Evolutionary conservation across 78 protist genomes (phyloP), one percentile per base, ranked within the genome.

Genomic region (Planoprotostelium fungivorum): DNA sequence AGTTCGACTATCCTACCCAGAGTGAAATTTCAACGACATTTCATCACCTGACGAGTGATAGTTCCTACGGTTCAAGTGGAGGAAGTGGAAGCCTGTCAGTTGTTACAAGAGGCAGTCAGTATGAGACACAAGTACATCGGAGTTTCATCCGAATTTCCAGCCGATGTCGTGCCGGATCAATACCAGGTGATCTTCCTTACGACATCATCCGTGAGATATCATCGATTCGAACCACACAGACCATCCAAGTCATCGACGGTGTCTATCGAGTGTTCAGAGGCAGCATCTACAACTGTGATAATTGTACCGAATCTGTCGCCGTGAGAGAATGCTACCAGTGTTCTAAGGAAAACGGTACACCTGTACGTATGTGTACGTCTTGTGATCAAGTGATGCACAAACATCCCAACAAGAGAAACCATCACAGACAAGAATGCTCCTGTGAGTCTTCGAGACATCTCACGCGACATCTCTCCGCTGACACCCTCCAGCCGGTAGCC

Each of bases 1-100:
- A 51, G 73, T 25, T 16, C 5, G 16, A 25, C 5, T 51, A 51
- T 16, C 73, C 73, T 25, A 5, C 73, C 73, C 5, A 51, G 16
- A 51, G 73, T 51, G 73, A 51, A 51, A 51, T 51, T 51, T 51
- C 73, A 16, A 51, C 31, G 73, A 51, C 5, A 51, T 51, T 51
- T 51, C 73, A 51, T 51, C 73, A 51, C 73, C 16, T 5, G 16
- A 51, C 16, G 16, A 5, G 5, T 25, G 5, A 25, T 16, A 51
- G 73, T 51, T 25, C 73, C 73, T 51, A 51, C 73, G 5, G 73
- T 51, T 16, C 73, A 51, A 25, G 16, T 51, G 73, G 94, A 92
- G 16, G 89, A 89, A 89, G 87, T 83, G 51, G 94, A 92, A 29
- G 94, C 89, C 0, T 90, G 91, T 28, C 83, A 89, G 36, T 89